Base-by-base conservation (phyloP, 1,284 basidiomycete species). In the Peniophora sp. region DNA sequence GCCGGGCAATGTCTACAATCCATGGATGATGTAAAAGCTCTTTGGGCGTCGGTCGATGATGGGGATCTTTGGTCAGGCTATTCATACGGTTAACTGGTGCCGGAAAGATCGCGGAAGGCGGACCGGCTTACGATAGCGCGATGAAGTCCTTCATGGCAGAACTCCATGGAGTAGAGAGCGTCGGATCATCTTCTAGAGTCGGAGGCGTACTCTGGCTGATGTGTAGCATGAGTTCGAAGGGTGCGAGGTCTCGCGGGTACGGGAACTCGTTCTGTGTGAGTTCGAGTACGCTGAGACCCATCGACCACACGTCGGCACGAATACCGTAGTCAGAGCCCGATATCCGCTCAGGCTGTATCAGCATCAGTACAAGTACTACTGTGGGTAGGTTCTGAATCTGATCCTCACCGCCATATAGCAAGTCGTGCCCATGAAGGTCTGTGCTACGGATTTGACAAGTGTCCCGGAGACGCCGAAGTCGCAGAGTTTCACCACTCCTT, bases 401-500 rank as follows among this genome's bases (percentile, higher is more conserved):
- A 39, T 18, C 81, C 92, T 67, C 60, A 95, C 92, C 54, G 94
- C 93, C 92, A 98, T 98, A 71, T 98, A 99, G 63, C 91, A 92
- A 60, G 90, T 92, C 2, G 96, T 98, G 1, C 96, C 96, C 0
- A 94, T 97, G 60, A 97, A 99, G 0, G 96, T 99, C 18, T 88
- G 91, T 0, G 96, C 96, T 51, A 90, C 69, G 22, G 92, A 96
- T 63, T 90, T 83, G 58, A 97, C 82, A 44, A 99, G 78, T 69
- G 97, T 92, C 23, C 96, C 96, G 17, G 93, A 96, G 8, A 99
- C 96, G 35, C 96, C 96, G 65, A 99, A 97, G 70, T 99, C 96
- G 66, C 83, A 88, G 9, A 99, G 75, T 69, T 96, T 97, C 64
- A 98, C 86, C 43, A 92, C 71, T 22, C 96, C 96, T 57, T 88